A percentile compares a stretch with the other conserved stretches of the same genome.
phyloP scores from a whole-genome alignment of 192 early-diverging fungal genomes.

The Mortierella antarctica region DNA sequence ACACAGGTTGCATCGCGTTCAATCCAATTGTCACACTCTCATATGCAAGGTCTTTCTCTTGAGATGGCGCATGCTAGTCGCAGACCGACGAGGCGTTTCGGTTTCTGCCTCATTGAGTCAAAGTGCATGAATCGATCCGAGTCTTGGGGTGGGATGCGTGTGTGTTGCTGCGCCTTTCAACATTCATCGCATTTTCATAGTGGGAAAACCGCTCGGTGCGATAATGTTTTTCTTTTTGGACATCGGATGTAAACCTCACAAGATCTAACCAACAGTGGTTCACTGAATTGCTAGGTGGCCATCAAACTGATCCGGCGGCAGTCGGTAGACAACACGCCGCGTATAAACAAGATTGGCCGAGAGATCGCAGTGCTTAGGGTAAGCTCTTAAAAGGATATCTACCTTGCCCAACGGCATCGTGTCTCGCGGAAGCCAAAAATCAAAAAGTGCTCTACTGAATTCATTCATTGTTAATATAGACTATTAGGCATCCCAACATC shows the following conservation, averaged over 20 bases:
- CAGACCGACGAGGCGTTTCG: too few relatives aligned
- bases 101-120: too few relatives aligned
- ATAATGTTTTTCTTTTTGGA: neutral
- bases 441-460: neutral
- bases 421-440: neutral
- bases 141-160: too few relatives aligned
- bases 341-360: conserved; percentile 90
- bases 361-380: conserved; percentile 96
- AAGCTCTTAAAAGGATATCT: conserved; percentile 21
- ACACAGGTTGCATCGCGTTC: too few relatives aligned
- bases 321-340: conserved; percentile 82
- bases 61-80: too few relatives aligned
- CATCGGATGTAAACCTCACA: neutral
- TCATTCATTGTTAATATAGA: conserved; percentile 54
- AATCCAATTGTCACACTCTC: too few relatives aligned
- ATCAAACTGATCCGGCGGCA: conserved; percentile 97
- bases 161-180: too few relatives aligned
- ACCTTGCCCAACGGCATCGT: too few relatives aligned
- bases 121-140: too few relatives aligned
- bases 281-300: conserved; percentile 74
- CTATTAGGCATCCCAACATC: conserved; percentile 90
- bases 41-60: too few relatives aligned
- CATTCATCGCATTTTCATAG: too few relatives aligned
- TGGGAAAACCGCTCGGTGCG: neutral
- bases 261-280: neutral